A percentile compares a stretch with the other conserved stretches of the same genome.
Conservation (phyloP, 257 asterid species). For the Datura wrightii region DNA sequence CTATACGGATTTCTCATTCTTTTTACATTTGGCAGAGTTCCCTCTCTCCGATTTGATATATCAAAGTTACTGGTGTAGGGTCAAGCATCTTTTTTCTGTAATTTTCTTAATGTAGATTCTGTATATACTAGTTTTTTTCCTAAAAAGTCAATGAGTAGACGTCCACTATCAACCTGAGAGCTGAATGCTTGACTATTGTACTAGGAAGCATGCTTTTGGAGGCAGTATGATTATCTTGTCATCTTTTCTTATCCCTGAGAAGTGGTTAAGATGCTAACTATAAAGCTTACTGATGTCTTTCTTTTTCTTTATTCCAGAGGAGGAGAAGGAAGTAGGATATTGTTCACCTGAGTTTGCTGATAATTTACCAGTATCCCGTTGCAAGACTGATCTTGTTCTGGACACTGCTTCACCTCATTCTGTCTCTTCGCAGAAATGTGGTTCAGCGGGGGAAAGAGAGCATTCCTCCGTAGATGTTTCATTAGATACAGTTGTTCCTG, state of each 20-base stretch:
- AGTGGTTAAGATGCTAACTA: conserved; percentile 10
- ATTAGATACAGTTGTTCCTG: conserved; percentile 25
- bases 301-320: conserved; percentile 51
- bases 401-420: conserved; percentile 36
- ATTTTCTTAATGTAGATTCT: not conserved
- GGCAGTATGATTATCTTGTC: not conserved
- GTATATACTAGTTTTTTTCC: not conserved
- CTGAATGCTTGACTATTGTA: not conserved
- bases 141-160: not conserved
- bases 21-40: not conserved
- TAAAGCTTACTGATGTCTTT: conserved; percentile 31
- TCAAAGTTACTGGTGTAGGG: not conserved
- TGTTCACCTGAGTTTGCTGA: conserved; percentile 58
- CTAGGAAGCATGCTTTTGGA: not conserved
- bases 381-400: conserved; percentile 32
- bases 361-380: conserved; percentile 35
- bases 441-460: conserved; percentile 27
- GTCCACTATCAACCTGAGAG: not conserved
- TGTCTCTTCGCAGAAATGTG: conserved; percentile 22
- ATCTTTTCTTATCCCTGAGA: not conserved
- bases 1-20: not conserved
- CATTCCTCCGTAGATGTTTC: conserved; percentile 34
- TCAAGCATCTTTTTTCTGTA: not conserved
- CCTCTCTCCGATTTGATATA: not conserved
- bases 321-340: conserved; percentile 48